Conservation (phyloP, 2,329 filamentous ascomycete genomes). For the Paecilomyces sp. region DNA sequence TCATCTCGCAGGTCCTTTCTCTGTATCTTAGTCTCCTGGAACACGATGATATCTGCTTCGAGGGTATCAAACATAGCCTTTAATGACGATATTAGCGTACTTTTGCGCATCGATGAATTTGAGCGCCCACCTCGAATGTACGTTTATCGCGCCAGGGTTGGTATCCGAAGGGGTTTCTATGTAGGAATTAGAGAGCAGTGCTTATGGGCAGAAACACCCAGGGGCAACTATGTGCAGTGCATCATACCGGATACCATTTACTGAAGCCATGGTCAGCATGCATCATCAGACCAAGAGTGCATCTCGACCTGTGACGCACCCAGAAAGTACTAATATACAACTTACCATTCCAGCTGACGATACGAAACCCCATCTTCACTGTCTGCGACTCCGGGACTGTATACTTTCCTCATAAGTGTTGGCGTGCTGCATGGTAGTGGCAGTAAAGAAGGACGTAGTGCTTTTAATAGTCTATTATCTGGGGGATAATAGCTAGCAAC, state of each 20-base stretch:
- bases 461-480: background rate
- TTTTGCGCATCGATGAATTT: background rate
- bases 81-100: conserved; percentile 1
- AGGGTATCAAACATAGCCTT: conserved; percentile 91
- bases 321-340: background rate
- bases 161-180: conserved; percentile 74
- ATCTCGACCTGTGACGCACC: background rate
- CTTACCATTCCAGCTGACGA: conserved; percentile 81
- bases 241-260: conserved; percentile 68
- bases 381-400: conserved; percentile 5
- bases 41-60: conserved; percentile 84
- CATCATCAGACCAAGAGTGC: background rate
- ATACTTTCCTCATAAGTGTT: conserved; percentile 6
- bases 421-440: conserved; percentile 1
- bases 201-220: background rate
- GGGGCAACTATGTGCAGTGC: background rate
- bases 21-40: conserved; percentile 96
- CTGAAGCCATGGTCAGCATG: conserved; percentile 38
- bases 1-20: conserved; percentile 86
- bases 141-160: conserved; percentile 70
- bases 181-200: background rate
- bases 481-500: background rate
- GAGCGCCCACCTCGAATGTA: conserved; percentile 55
- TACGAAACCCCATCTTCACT: conserved; percentile 62
- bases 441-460: background rate